Base-by-base conservation (phyloP, 1,284 basidiomycete genomes). In the Boletus sp. region DNA sequence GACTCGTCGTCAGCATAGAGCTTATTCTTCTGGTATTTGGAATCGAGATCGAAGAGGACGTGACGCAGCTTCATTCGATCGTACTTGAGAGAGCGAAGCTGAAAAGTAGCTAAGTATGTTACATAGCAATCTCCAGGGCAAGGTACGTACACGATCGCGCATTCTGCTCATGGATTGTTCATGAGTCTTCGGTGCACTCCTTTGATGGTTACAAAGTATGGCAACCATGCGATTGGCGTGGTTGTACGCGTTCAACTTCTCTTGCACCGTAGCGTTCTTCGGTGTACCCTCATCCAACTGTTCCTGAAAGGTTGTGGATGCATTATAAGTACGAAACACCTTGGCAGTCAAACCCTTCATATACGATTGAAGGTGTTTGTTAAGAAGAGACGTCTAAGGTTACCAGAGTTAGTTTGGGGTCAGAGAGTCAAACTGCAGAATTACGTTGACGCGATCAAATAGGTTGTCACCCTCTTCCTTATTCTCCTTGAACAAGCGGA, bases 291-390 rank as follows among this genome's bases (percentile, higher is more conserved):
- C 74, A 58, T 92, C 88, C 49, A 97, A 73, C 57, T 95, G 84
- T 42, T 88, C 73, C 65, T 96, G 91, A 76, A 97, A 95, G 2
- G 94, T 95, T 69, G 82, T 84, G 23, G 94, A 97, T 14, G 94
- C 94, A 64, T 98, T 98, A 73, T 91, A 98, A 48, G 94, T 98
- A 91, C 94, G 94, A 78, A 98, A 98, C 19, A 98, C 94, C 68
- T 97, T 98, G 46, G 94, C 94, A 1, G 94, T 94, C 20, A 98
- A 77, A 14, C 94, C 94, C 57, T 93, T 90, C 94, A 97, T 98
- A 67, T 95, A 92, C 34, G 79, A 81, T 37, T 80, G 81, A 49
- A 98, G 76, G 68, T 96, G 91, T 64, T 93, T 94, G 74, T 98
- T 98, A 53, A 98, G 71, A 3, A 76, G 72, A 3, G 77, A 70